Evolutionary conservation across 768 basidiomycete genomes (phyloP).

Genomic region (Lentinula sp.): DNA sequence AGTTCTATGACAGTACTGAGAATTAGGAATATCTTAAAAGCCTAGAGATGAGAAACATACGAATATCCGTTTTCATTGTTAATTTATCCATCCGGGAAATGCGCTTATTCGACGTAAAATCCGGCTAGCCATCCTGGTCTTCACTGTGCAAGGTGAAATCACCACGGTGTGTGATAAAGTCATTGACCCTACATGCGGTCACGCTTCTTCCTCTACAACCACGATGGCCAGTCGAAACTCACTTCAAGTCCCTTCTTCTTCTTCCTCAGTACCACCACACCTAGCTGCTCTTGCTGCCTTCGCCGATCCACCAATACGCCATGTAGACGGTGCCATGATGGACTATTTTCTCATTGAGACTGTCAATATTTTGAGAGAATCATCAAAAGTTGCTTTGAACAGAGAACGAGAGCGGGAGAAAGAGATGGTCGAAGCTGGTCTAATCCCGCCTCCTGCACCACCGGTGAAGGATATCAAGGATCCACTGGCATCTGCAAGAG

Average conservation of each 20-base stretch:
- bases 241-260: conserved; percentile 20
- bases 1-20: too few relatives aligned
- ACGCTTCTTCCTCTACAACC: not conserved
- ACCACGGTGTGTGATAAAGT: too few relatives aligned
- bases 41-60: too few relatives aligned
- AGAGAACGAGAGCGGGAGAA: conserved; percentile 65
- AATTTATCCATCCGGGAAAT: too few relatives aligned
- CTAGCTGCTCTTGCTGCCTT: conserved; percentile 38
- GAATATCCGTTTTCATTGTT: too few relatives aligned
- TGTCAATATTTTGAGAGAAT: conserved; percentile 67
- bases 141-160: too few relatives aligned
- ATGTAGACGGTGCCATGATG: conserved; percentile 65
- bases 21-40: too few relatives aligned
- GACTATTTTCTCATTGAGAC: conserved; percentile 86
- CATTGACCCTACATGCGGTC: not conserved
- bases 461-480: conserved; percentile 25
- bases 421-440: conserved; percentile 74
- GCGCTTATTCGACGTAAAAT: too few relatives aligned
- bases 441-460: conserved; percentile 45
- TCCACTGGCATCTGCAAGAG: conserved; percentile 26
- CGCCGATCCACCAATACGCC: conserved; percentile 55
- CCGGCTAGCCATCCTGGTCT: too few relatives aligned
- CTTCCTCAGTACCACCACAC: conserved; percentile 18
- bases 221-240: conserved; percentile 28
- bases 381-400: conserved; percentile 65